phyloP scores from a whole-genome alignment of 2,329 filamentous ascomycete species.

The Botrytis squamosa region DNA sequence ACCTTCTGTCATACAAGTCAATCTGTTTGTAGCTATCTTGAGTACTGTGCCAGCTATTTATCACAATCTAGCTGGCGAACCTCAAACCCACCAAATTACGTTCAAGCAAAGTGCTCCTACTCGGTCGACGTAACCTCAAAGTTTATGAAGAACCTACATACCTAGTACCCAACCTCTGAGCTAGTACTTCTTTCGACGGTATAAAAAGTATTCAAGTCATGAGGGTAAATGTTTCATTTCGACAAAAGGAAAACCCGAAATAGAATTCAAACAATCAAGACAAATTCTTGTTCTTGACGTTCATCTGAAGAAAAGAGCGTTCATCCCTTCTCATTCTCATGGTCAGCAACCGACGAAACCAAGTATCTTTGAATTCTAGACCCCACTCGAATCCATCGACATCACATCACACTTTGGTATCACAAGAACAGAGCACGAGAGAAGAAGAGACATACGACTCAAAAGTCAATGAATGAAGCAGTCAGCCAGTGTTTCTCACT shows the following conservation, averaged over 20 bases:
- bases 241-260: not conserved
- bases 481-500: not conserved
- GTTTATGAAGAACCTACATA: not conserved
- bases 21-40: not conserved
- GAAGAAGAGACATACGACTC: not conserved
- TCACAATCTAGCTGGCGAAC: not conserved
- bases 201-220: not conserved
- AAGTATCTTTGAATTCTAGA: not conserved
- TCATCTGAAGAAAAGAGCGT: not conserved
- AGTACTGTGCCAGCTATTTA: not conserved
- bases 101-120: not conserved
- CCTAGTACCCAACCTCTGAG: not conserved
- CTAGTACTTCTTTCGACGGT: not conserved
- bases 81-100: not conserved
- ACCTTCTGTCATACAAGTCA: not conserved
- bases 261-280: not conserved
- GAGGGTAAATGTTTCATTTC: not conserved
- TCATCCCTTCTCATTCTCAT: constrained; percentile 2
- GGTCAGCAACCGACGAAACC: not conserved
- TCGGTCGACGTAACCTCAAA: not conserved
- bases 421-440: constrained; percentile 15
- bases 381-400: constrained; percentile 1
- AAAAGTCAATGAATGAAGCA: not conserved
- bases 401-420: not conserved
- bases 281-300: not conserved